Base-by-base conservation (phyloP, 1,139 yeast genomes). In the Candida tetrigidarum region DNA sequence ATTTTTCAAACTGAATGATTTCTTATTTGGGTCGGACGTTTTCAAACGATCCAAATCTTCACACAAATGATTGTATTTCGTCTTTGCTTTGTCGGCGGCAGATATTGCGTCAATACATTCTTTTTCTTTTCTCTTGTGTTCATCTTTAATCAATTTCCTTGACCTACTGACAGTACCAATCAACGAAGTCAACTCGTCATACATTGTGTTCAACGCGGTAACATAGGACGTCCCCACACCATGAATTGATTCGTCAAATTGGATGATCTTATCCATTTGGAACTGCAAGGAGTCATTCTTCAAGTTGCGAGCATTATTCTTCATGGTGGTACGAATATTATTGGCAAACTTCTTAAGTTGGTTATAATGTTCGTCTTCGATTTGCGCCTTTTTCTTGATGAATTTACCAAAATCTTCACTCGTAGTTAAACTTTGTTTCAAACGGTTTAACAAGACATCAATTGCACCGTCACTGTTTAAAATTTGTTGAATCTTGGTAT, bases 11-110 rank as follows among this genome's bases (percentile, higher is more conserved):
- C 92, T 85, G 56, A 93, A 84, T 15, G 84, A 81, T 60, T 89
- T 90, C 63, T 86, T 89, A 47, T 86, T 78, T 18, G 96, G 97
- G 59, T 92, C 98, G 0, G 86, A 78, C 43, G 84, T 80, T 57
- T 86, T 82, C 45, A 91, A 77, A 55, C 86, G 84, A 55, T 93
- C 97, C 64, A 90, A 79, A 56, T 93, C 98, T 45, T 84, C 88
- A 60, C 97, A 90, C 28, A 90, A 69, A 47, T 88, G 84, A 59
- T 80, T 81, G 63, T 92, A 92, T 61, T 86, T 89, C 42, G 77
- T 71, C 63, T 86, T 89, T 8, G 98, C 96, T 78, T 92, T 91
- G 50, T 90, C 97, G 1, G 96, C 97, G 35, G 82, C 78, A 43
- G 75, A 70, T 42, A 92, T 91, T 2, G 97, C 83, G 49, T 93